Conservation (phyloP, 1,139 yeast species). For the Candida sanyaensis region DNA sequence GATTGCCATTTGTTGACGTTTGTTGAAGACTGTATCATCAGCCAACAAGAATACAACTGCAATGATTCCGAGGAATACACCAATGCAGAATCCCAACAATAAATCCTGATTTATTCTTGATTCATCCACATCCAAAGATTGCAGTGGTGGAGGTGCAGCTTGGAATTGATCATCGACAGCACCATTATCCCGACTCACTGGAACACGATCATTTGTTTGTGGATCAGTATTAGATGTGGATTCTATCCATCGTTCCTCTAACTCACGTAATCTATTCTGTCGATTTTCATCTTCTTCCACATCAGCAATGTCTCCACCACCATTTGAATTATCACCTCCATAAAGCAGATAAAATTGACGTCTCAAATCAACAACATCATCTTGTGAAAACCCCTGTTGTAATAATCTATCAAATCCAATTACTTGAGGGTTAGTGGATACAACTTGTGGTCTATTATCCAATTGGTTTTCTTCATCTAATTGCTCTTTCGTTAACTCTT, state of each 20-base stretch:
- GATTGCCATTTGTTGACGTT: slow-evolving; percentile 61
- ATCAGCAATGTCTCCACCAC: slow-evolving; percentile 28
- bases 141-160: slow-evolving; percentile 22
- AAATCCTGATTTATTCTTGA: slow-evolving; percentile 55
- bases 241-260: slow-evolving; percentile 92
- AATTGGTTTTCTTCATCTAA: slow-evolving; percentile 61
- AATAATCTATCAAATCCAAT: slow-evolving; percentile 84
- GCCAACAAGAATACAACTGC: slow-evolving; percentile 56
- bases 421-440: slow-evolving; percentile 66
- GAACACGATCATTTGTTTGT: slow-evolving; percentile 11
- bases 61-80: slow-evolving; percentile 64
- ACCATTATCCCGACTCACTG: slow-evolving; percentile 4
- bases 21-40: slow-evolving; percentile 58
- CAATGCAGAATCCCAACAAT: slow-evolving; percentile 62
- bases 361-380: slow-evolving; percentile 71
- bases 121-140: slow-evolving; percentile 32
- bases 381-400: slow-evolving; percentile 79
- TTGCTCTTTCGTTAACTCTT: slow-evolving; percentile 58
- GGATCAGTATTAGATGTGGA: slow-evolving; percentile 54
- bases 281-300: slow-evolving; percentile 43
- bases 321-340: slow-evolving; percentile 15
- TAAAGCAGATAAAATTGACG: slow-evolving; percentile 73
- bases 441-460: slow-evolving; percentile 53
- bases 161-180: slow-evolving; percentile 3
- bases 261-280: slow-evolving; percentile 49